phyloP scores from a whole-genome alignment of 495 filamentous ascomycete genomes.

The Emericellopsis terricola region DNA sequence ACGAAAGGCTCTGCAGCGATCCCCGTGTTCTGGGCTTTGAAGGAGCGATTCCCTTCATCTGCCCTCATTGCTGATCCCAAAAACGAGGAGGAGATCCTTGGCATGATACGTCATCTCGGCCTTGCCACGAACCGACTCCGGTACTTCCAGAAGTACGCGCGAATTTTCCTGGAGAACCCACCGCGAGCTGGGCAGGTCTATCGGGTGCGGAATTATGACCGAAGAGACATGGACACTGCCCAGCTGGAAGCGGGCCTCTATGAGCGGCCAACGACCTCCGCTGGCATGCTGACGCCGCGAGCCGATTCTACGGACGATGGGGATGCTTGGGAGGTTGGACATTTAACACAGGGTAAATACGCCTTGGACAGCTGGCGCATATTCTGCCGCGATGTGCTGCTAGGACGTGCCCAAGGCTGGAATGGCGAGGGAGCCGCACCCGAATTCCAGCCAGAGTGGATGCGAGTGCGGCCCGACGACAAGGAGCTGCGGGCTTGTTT shows the following conservation, averaged over 20 bases:
- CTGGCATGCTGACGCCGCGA: background rate
- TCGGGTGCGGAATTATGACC: slow-evolving; percentile 54
- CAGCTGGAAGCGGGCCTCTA: background rate
- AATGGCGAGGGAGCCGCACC: slow-evolving; percentile 26
- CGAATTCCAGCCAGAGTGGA: slow-evolving; percentile 61
- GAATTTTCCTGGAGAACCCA: slow-evolving; percentile 46
- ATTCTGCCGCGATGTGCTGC: slow-evolving; percentile 69
- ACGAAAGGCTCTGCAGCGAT: slow-evolving; percentile 59
- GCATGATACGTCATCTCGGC: slow-evolving; percentile 54
- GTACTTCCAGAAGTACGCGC: slow-evolving; percentile 44
- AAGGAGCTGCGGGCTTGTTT: slow-evolving; percentile 81
- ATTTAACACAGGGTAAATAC: slow-evolving; percentile 76
- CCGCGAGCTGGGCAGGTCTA: slow-evolving; percentile 42
- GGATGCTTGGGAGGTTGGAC: slow-evolving; percentile 66
- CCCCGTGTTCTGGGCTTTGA: slow-evolving; percentile 55
- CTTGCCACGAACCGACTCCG: slow-evolving; percentile 36
- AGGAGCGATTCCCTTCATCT: slow-evolving; percentile 49
- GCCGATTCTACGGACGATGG: background rate
- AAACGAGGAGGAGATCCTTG: slow-evolving; percentile 30
- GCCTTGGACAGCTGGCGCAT: slow-evolving; percentile 87
- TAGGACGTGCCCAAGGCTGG: slow-evolving; percentile 43
- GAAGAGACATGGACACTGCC: slow-evolving; percentile 24
- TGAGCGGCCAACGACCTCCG: background rate
- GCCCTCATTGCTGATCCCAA: slow-evolving; percentile 42
- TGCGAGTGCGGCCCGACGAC: slow-evolving; percentile 63